Conservation (phyloP, 345 rosid species). For the Arabis alpina region DNA sequence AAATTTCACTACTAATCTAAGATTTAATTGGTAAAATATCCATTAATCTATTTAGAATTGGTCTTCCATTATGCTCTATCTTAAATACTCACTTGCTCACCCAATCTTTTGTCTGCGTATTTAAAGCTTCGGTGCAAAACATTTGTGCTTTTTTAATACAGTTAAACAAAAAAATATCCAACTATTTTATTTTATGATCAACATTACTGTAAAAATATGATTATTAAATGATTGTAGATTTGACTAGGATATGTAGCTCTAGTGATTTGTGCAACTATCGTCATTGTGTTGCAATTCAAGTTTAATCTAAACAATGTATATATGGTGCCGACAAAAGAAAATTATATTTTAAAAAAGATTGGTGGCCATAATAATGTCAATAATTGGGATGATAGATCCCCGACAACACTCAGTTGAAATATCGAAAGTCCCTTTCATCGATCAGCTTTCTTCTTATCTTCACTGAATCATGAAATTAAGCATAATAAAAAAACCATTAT, state of each 20-base stretch:
- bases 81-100: constrained; percentile 21
- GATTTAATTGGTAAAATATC: no score
- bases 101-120: not conserved
- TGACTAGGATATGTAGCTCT: no score
- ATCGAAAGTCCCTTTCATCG: not conserved
- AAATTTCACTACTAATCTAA: no score
- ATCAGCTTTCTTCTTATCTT: not conserved
- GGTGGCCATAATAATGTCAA: not conserved
- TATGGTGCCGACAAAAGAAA: no score
- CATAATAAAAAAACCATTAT: constrained; percentile 5
- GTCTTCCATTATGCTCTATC: not conserved
- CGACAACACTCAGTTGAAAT: not conserved
- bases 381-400: not conserved
- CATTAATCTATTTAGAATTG: no score
- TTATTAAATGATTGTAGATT: not conserved
- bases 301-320: no score
- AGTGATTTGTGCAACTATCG: no score
- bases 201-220: not conserved
- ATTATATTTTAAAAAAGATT: not conserved
- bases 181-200: constrained; percentile 15
- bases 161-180: not conserved
- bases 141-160: no score
- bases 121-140: constrained; percentile 10
- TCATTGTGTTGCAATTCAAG: no score
- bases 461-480: not conserved